Conservation (phyloP, 2,329 filamentous ascomycete species). For the Lasiodiplodia gonubiensis region DNA sequence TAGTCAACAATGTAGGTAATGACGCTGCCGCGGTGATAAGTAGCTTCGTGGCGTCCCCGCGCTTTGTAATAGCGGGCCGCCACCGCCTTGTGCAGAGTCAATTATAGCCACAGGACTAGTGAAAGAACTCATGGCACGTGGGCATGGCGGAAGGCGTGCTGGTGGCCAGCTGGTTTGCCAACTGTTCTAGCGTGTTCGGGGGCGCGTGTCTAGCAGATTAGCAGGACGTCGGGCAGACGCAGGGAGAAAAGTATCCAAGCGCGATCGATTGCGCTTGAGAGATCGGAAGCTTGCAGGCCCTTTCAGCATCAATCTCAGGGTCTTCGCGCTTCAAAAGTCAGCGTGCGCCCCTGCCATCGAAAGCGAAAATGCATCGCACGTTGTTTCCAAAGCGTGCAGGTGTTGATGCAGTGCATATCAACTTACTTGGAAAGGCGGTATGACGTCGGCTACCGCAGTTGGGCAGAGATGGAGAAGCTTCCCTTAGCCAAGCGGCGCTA, state of each 20-base stretch:
- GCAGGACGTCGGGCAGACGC: neutral
- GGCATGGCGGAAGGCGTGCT: neutral
- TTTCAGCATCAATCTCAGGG: neutral
- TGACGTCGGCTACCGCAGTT: constrained; percentile 8
- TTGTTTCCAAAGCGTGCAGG: neutral
- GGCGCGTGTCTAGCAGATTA: neutral
- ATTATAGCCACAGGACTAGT: neutral
- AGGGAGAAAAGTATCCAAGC: constrained; percentile 14
- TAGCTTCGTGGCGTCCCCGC: constrained; percentile 9
- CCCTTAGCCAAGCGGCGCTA: constrained; percentile 21
- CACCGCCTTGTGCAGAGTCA: neutral
- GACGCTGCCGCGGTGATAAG: neutral
- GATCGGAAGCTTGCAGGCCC: neutral
- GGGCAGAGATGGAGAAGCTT: constrained; percentile 11
- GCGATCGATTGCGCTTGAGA: constrained; percentile 16
- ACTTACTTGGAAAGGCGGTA: constrained; percentile 21
- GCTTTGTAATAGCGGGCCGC: constrained; percentile 10
- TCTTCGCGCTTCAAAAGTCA: neutral
- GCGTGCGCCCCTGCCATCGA: neutral
- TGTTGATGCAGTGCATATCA: constrained; percentile 17
- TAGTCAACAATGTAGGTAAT: neutral
- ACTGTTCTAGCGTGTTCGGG: constrained; percentile 12
- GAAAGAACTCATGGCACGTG: constrained; percentile 6
- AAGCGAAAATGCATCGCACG: constrained; percentile 2
- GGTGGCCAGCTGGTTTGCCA: neutral